A percentile compares a stretch with the other conserved stretches of the same genome.
These are phyloP conservation scores for Draba incana DNA, from an alignment of 345 rosid species.

Conservation along the genomic window DNA sequence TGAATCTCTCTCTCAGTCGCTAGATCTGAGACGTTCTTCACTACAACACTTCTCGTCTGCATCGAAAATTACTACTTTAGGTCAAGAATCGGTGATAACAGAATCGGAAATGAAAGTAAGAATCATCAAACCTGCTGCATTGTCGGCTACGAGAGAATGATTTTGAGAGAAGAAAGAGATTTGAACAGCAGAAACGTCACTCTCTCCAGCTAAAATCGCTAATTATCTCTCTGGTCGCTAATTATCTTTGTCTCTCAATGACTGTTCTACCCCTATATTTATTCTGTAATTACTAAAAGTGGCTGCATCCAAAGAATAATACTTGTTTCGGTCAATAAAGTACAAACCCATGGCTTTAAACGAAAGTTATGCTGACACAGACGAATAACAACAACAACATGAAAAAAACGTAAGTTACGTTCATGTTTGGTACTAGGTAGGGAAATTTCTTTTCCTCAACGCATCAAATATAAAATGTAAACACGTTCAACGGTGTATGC, in stretches of 20 bases:
- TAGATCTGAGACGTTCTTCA: conserved; percentile 88
- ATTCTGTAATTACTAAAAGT: no score
- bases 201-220: conserved; percentile 22
- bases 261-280: no score
- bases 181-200: conserved; percentile 19
- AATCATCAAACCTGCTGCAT: conserved; percentile 16
- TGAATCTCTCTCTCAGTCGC: conserved; percentile 95
- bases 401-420: no score
- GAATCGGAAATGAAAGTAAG: neutral
- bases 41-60: conserved; percentile 83
- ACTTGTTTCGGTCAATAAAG: no score
- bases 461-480: no score
- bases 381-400: no score
- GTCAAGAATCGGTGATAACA: neutral
- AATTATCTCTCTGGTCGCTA: neutral
- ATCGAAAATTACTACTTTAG: conserved; percentile 3
- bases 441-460: no score
- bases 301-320: no score
- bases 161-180: conserved; percentile 18
- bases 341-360: no score
- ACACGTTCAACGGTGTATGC: no score
- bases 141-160: conserved; percentile 25
- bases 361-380: no score
- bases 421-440: no score
- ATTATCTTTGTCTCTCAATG: neutral